Conservation (phyloP, 108 stramenopile genomes). For the Aurantiochytrium sp. region DNA sequence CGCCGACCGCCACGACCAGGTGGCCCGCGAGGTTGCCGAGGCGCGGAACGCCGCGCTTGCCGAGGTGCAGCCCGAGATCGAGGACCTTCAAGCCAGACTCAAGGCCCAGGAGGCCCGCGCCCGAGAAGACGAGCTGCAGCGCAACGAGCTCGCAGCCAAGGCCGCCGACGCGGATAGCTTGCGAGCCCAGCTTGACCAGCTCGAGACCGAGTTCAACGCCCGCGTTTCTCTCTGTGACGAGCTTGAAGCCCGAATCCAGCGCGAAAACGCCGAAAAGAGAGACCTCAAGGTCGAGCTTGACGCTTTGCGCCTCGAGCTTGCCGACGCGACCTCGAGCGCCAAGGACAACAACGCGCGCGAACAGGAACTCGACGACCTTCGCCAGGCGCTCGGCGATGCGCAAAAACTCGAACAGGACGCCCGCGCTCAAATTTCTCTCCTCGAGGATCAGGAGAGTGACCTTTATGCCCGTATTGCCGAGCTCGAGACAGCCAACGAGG, state of each 20-base stretch:
- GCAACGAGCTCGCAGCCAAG: neutral
- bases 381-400: neutral
- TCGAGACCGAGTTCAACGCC: neutral
- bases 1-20: no score
- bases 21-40: no score
- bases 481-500: neutral
- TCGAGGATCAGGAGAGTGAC: neutral
- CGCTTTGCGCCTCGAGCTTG: neutral
- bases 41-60: neutral
- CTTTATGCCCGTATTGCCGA: neutral
- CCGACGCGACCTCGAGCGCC: no score
- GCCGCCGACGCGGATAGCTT: neutral
- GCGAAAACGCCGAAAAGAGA: neutral
- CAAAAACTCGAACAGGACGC: neutral
- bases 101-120: neutral
- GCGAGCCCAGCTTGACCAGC: neutral
- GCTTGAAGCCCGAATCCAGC: no score
- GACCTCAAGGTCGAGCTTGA: neutral
- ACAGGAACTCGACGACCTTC: neutral
- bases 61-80: neutral
- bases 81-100: neutral
- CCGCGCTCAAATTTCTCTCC: neutral
- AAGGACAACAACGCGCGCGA: neutral
- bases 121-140: neutral
- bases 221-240: no score